Percentiles rank a stretch among this genome's conserved stretches.
Conservation (phyloP, 768 basidiomycete genomes). For the Tulasnella calospora region DNA sequence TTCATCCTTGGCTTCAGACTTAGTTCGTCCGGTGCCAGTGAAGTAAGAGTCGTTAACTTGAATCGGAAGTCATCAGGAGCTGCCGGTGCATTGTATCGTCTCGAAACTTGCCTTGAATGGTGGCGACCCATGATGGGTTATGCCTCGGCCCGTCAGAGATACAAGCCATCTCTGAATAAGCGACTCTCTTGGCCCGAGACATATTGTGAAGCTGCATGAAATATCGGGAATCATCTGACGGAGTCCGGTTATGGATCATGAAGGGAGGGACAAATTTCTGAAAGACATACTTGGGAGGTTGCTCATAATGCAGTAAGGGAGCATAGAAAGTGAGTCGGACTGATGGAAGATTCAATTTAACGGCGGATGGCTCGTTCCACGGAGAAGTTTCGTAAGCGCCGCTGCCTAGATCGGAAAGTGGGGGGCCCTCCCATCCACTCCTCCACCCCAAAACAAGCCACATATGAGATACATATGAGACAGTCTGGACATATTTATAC, state of each 20-base stretch:
- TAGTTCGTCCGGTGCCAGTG: neutral
- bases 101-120: neutral
- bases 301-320: neutral
- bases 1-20: neutral
- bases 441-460: too few species aligned
- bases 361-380: too few species aligned
- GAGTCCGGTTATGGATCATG: neutral
- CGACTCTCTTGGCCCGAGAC: neutral
- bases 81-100: neutral
- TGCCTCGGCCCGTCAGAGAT: neutral
- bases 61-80: neutral
- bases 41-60: neutral
- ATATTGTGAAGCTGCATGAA: neutral
- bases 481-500: too few species aligned
- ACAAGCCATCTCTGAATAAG: neutral
- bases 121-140: neutral
- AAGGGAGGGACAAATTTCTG: neutral
- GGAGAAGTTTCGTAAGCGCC: too few species aligned
- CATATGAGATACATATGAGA: too few species aligned
- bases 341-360: too few species aligned
- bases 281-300: neutral
- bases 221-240: neutral
- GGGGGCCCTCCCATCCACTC: too few species aligned
- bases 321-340: neutral
- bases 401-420: too few species aligned